phyloP scores from a whole-genome alignment of 129 eudicot genomes.

The Lactuca sativa region DNA sequence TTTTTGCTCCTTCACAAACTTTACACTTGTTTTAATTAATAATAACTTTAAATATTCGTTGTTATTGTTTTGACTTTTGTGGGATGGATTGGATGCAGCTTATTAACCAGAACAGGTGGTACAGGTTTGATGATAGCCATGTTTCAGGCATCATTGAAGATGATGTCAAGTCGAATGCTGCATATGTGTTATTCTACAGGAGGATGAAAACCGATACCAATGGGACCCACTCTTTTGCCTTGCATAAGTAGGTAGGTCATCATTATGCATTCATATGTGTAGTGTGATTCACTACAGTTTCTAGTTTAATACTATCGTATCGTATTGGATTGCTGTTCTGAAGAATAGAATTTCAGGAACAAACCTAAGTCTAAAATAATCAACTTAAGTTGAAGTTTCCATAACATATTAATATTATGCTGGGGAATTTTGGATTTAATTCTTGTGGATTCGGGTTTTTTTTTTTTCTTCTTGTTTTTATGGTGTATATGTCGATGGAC shows the following conservation, averaged over 20 bases:
- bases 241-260: slow-evolving; percentile 29
- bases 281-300: slow-evolving; percentile 2
- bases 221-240: background rate
- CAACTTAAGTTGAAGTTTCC: background rate
- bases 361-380: background rate
- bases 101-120: slow-evolving; percentile 79
- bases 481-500: no score
- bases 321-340: slow-evolving; percentile 13
- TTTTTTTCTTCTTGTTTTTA: background rate
- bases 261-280: no score
- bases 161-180: slow-evolving; percentile 72
- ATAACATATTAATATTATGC: background rate
- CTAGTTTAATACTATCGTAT: slow-evolving; percentile 1
- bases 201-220: slow-evolving; percentile 51
- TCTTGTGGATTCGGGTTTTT: background rate
- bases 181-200: slow-evolving; percentile 81
- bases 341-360: slow-evolving; percentile 10
- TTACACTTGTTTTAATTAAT: slow-evolving; percentile 21
- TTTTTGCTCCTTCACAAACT: background rate
- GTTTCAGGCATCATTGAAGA: slow-evolving; percentile 61
- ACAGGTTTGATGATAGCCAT: slow-evolving; percentile 76
- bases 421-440: slow-evolving; percentile 16
- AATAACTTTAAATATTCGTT: background rate
- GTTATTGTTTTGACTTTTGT: slow-evolving; percentile 9
- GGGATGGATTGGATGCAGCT: slow-evolving; percentile 51